A percentile compares a stretch with the other conserved stretches of the same genome.
phyloP scores from a whole-genome alignment of 495 filamentous ascomycete genomes.

The Hypoxylon trugodes region DNA sequence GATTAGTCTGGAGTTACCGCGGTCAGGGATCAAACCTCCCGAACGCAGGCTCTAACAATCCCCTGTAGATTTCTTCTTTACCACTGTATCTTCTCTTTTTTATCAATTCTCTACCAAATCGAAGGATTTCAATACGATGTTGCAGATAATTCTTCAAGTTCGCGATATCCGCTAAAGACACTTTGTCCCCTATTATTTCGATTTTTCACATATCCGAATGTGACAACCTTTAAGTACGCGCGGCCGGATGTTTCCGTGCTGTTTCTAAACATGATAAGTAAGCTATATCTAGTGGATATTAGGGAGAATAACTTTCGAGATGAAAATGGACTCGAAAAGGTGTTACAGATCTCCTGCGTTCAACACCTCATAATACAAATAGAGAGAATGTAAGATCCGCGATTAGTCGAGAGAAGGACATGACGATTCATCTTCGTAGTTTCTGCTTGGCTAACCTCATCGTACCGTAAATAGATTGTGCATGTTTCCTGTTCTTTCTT shows the following conservation, averaged over 20 bases:
- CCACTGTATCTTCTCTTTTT: constrained; percentile 9
- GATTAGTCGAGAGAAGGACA: not conserved
- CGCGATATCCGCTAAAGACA: too few species aligned
- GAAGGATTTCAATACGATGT: constrained; percentile 12
- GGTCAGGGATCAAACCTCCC: constrained; percentile 22
- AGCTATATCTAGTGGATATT: not conserved
- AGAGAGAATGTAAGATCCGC: not conserved
- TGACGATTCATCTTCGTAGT: not conserved
- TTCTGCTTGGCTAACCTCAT: constrained; percentile 22
- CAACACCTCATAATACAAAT: not conserved
- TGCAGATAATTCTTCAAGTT: not conserved
- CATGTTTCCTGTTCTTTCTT: constrained; percentile 6
- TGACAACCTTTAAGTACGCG: constrained; percentile 18
- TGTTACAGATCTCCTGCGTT: not conserved
- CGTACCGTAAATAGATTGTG: constrained; percentile 8
- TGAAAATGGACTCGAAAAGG: constrained; percentile 4
- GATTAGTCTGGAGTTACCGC: constrained; percentile 25
- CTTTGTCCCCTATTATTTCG: constrained; percentile 1
- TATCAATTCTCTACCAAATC: constrained; percentile 3
- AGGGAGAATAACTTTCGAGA: not conserved
- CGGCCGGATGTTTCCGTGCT: constrained; percentile 17
- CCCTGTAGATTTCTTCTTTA: constrained; percentile 26
- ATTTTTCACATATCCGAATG: constrained; percentile 3
- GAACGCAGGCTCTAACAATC: constrained; percentile 30
- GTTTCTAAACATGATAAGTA: constrained; percentile 4